Percentiles rank a stretch among this genome's conserved stretches.
These are phyloP conservation scores for Fusarium sp. DNA, from an alignment of 2,329 filamentous ascomycete genomes.

Conservation along the genomic window DNA sequence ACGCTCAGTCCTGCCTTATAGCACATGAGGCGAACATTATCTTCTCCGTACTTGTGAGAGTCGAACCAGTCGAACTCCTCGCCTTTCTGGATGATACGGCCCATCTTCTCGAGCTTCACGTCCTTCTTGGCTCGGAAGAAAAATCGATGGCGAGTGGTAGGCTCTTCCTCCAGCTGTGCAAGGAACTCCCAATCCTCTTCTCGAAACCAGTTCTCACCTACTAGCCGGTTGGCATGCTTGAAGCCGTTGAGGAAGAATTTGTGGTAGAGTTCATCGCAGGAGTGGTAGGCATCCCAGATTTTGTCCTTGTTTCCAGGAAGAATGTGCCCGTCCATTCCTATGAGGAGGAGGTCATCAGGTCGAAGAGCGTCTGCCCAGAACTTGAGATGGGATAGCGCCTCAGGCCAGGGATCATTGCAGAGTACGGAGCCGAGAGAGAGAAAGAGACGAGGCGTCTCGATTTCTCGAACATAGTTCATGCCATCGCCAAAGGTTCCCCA, in stretches of 20 bases:
- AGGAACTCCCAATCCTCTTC: conserved; percentile 56
- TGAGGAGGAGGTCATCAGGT: conserved; percentile 53
- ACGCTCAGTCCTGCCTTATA: conserved; percentile 55
- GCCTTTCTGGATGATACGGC: conserved; percentile 48
- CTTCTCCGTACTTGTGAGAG: conserved; percentile 58
- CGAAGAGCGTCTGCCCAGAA: conserved; percentile 55
- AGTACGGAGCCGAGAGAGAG: conserved; percentile 59
- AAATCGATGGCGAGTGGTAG: conserved; percentile 57
- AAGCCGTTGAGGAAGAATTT: conserved; percentile 58
- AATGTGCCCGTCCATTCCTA: conserved; percentile 59
- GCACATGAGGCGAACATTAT: conserved; percentile 56
- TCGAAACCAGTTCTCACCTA: conserved; percentile 53
- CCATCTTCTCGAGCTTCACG: conserved; percentile 47
- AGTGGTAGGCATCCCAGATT: conserved; percentile 58
- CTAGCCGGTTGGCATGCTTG: conserved; percentile 54
- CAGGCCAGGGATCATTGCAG: conserved; percentile 57
- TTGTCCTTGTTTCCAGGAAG: conserved; percentile 52
- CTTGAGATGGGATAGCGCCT: conserved; percentile 54
- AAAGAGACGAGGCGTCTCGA: conserved; percentile 54
- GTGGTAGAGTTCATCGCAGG: conserved; percentile 53
- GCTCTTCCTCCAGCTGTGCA: conserved; percentile 54
- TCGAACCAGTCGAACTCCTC: conserved; percentile 60
- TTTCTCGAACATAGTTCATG: conserved; percentile 49
- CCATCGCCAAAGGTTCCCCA: conserved; percentile 58
- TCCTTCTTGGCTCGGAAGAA: conserved; percentile 55